These are phyloP conservation scores for Chaetomium sp. DNA, from an alignment of 2,329 filamentous ascomycete species.

Conservation along the genomic window DNA sequence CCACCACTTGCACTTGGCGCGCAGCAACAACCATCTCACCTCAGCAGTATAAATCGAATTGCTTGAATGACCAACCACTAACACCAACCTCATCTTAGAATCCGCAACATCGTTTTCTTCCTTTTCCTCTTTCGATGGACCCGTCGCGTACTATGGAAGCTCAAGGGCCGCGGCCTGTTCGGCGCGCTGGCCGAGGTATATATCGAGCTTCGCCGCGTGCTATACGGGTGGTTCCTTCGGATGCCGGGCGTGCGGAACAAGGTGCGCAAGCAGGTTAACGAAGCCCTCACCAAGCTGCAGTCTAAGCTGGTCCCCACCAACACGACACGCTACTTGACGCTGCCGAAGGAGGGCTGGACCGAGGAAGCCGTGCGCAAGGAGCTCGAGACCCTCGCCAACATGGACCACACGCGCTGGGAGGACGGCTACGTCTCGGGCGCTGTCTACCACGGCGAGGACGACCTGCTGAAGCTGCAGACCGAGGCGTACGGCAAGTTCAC, in stretches of 20 bases:
- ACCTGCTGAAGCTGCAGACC: slow-evolving; percentile 79
- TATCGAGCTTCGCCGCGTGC: slow-evolving; percentile 66
- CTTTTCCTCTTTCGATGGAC: slow-evolving; percentile 84
- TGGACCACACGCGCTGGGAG: slow-evolving; percentile 97
- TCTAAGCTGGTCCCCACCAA: slow-evolving; percentile 77
- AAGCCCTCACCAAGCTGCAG: slow-evolving; percentile 79
- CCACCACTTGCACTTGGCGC: slow-evolving; percentile 1
- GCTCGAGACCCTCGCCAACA: slow-evolving; percentile 73
- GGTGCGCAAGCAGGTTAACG: slow-evolving; percentile 81
- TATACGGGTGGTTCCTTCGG: slow-evolving; percentile 84
- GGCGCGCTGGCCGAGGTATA: slow-evolving; percentile 78
- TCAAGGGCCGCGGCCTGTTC: slow-evolving; percentile 84
- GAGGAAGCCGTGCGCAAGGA: slow-evolving; percentile 78
- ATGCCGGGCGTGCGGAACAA: slow-evolving; percentile 83
- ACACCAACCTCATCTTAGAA: slow-evolving; percentile 46
- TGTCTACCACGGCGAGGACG: slow-evolving; percentile 90
- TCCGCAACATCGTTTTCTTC: slow-evolving; percentile 86
- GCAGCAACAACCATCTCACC: neutral
- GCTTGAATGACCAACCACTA: slow-evolving; percentile 12
- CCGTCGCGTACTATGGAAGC: slow-evolving; percentile 77
- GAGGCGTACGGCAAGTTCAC: slow-evolving; percentile 94
- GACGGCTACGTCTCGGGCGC: slow-evolving; percentile 92
- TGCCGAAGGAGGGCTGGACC: slow-evolving; percentile 83
- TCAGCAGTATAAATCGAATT: neutral
- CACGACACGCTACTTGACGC: slow-evolving; percentile 69